Base-by-base conservation (phyloP, 2,329 filamentous ascomycete species). In the Botrytis squamosa region DNA sequence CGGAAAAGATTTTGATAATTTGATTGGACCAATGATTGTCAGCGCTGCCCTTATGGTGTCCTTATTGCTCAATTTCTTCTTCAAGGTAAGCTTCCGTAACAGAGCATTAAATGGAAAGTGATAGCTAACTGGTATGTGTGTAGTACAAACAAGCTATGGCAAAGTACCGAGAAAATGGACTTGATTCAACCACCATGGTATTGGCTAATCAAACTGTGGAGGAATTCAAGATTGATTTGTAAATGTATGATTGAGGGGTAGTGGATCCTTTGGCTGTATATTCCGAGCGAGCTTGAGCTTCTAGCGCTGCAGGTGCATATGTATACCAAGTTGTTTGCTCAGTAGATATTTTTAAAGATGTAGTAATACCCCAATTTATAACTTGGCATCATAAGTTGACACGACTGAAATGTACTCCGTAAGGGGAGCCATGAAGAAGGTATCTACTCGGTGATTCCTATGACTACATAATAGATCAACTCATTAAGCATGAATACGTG, bases 1-100 rank as follows among this genome's bases (percentile, higher is more conserved):
- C 80, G 94, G 94, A 16, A 95, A 92, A 82, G 95, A 98, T 79
- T 97, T 99, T 82, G 95, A 99, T 82, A 96, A 94, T 78, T 85
- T 95, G 80, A 83, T 93, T 74, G 96, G 96, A 0, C 96, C 96
- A 0, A 83, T 98, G 72, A 87, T 97, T 14, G 91, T 98, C 62
- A 96, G 93, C 80, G 83, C 92, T 55, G 93, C 94, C 5, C 82
- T 99, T 81, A 91, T 93, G 76, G 80, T 91, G 68, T 94, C 95
- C 10, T 83, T 99, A 80, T 86, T 94, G 74, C 81, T 97, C 78
- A 99, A 99, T 82, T 97, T 98, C 84, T 88, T 88, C 38, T 94
- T 98, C 82, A 94, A 95, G 86, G 92, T 93, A 83, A 72, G 79
- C 72, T 52, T 52, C n/a, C 33, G 4, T 20, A n/a, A 33, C 8